phyloP scores from a whole-genome alignment of 2,329 filamentous ascomycete species.

The Pseudopyricularia javanii region DNA sequence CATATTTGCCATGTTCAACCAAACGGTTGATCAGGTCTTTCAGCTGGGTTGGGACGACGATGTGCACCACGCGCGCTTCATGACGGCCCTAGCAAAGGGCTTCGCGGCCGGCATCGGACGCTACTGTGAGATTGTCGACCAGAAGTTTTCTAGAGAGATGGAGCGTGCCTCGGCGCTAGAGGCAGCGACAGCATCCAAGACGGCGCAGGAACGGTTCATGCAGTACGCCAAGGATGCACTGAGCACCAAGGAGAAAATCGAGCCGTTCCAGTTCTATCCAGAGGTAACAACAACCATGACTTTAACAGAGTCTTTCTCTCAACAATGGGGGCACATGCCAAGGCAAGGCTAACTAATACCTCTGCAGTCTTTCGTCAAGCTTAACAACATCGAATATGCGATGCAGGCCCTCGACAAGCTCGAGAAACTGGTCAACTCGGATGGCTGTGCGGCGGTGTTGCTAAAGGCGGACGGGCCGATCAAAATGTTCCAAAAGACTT shows the following conservation, averaged over 20 bases:
- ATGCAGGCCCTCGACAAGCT: conserved; percentile 85
- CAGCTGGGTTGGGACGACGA: conserved; percentile 88
- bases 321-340: not conserved
- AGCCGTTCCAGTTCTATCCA: conserved; percentile 92
- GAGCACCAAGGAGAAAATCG: conserved; percentile 81
- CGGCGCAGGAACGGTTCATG: conserved; percentile 84
- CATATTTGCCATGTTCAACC: conserved; percentile 86
- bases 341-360: not conserved
- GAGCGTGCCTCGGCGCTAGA: conserved; percentile 82
- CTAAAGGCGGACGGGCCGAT: conserved; percentile 60
- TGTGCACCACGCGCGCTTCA: conserved; percentile 88
- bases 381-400: conserved; percentile 95
- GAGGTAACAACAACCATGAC: conserved; percentile 46
- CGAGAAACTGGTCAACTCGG: conserved; percentile 81
- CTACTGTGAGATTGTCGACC: conserved; percentile 87
- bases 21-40: conserved; percentile 77
- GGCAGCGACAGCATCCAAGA: conserved; percentile 55
- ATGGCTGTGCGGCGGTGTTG: conserved; percentile 75
- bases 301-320: not conserved
- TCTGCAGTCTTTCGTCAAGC: conserved; percentile 77
- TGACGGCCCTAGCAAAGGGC: conserved; percentile 81
- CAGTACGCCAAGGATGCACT: conserved; percentile 89
- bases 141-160: conserved; percentile 82
- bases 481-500: conserved; percentile 49
- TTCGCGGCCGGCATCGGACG: conserved; percentile 72